Percentiles rank a stretch among this genome's conserved stretches.
phyloP scores from a whole-genome alignment of 2,329 filamentous ascomycete species.

The Didymella glomerata region DNA sequence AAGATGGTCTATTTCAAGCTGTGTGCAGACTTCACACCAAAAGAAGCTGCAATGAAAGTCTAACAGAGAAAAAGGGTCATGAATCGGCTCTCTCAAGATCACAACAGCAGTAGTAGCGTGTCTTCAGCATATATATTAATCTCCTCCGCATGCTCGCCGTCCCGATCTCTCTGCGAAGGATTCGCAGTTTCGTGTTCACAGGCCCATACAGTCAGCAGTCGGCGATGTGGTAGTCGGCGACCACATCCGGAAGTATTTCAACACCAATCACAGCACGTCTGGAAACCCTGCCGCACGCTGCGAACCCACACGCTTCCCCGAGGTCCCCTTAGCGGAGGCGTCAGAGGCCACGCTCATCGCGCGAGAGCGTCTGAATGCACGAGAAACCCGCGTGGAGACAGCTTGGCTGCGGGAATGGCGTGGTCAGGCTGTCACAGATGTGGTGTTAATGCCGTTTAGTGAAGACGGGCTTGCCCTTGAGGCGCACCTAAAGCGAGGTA shows the following conservation, averaged over 20 bases:
- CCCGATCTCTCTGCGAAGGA: conserved; percentile 11
- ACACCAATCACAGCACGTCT: conserved; percentile 12
- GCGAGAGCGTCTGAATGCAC: conserved; percentile 18
- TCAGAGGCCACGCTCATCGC: conserved; percentile 8
- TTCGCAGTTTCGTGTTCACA: conserved; percentile 20
- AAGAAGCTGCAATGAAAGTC: background rate
- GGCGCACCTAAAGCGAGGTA: conserved; percentile 19
- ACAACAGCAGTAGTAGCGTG: background rate
- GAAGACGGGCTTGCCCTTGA: conserved; percentile 10
- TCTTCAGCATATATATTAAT: conserved; percentile 13
- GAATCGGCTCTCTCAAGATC: background rate
- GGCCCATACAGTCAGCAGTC: conserved; percentile 24
- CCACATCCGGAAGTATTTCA: conserved; percentile 19
- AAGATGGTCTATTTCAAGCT: conserved; percentile 7
- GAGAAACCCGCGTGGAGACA: conserved; percentile 18
- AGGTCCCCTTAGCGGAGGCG: conserved; percentile 19
- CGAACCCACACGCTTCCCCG: conserved; percentile 20
- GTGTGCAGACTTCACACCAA: background rate
- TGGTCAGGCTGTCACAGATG: conserved; percentile 7
- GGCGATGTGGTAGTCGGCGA: conserved; percentile 26
- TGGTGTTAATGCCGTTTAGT: conserved; percentile 16
- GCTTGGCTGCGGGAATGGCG: conserved; percentile 20
- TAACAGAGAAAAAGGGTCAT: conserved; percentile 1
- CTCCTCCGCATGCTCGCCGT: conserved; percentile 14
- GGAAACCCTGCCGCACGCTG: conserved; percentile 4